These are phyloP conservation scores for Pestalotiopsis sp. DNA, from an alignment of 2,329 filamentous ascomycete genomes.

Conservation along the genomic window DNA sequence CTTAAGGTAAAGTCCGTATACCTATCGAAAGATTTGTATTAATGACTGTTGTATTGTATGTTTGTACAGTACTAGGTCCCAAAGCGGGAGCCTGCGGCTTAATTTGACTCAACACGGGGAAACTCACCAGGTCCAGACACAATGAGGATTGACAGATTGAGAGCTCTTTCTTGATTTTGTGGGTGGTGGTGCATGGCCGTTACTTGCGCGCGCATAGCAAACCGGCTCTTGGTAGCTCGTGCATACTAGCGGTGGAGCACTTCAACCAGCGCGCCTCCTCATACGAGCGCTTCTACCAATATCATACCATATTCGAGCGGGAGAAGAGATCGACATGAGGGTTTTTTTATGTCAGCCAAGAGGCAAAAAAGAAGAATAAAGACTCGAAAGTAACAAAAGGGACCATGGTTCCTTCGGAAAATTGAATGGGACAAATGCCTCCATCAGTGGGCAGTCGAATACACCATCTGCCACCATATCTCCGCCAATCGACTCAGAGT, in stretches of 20 bases:
- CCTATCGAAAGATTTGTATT: neutral
- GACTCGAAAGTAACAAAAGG: neutral
- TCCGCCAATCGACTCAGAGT: neutral
- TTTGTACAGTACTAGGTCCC: neutral
- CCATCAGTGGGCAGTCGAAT: neutral
- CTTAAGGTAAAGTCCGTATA: neutral
- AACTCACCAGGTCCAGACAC: constrained; percentile 41
- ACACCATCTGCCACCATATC: neutral
- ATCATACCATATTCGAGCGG: neutral
- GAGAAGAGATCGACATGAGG: neutral
- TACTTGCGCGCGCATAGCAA: neutral
- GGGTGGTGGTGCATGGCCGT: neutral
- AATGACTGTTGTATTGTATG: neutral
- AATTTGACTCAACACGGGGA: constrained; percentile 44
- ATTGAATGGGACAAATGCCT: neutral
- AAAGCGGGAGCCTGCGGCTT: constrained; percentile 28
- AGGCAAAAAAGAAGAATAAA: neutral
- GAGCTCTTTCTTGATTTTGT: neutral
- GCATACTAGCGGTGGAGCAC: neutral
- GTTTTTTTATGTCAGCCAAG: neutral
- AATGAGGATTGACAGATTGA: neutral
- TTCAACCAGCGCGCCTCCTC: neutral
- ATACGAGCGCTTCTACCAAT: neutral
- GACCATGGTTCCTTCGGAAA: neutral
- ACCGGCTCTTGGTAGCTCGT: neutral